A percentile compares a stretch with the other conserved stretches of the same genome.
phyloP scores from a whole-genome alignment of 2,329 filamentous ascomycete species.

The Aspergillus hiratsukae region DNA sequence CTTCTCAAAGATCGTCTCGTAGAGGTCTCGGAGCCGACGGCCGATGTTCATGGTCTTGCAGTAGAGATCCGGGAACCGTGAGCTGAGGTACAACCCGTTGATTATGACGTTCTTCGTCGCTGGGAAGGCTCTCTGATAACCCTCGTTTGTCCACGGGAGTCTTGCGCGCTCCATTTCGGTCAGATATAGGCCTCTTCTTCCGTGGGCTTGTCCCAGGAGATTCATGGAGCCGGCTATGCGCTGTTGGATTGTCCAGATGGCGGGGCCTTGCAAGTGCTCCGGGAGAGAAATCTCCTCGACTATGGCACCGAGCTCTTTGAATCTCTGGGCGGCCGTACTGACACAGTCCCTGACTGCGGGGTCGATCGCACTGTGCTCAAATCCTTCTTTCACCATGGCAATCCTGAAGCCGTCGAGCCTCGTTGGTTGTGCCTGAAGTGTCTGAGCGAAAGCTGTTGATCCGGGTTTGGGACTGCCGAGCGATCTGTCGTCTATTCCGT shows the following conservation, averaged over 20 bases:
- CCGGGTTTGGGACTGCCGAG: constrained; percentile 26
- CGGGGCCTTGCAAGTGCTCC: constrained; percentile 40
- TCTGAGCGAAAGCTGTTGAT: constrained; percentile 15
- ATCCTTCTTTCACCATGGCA: constrained; percentile 46
- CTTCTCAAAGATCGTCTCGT: constrained; percentile 36
- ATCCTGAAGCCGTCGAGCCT: constrained; percentile 27
- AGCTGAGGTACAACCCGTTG: constrained; percentile 38
- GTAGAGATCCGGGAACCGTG: constrained; percentile 37
- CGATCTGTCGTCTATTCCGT: constrained; percentile 47
- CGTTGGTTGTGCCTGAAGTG: constrained; percentile 4
- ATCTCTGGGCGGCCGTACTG: constrained; percentile 37
- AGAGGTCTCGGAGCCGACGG: constrained; percentile 35
- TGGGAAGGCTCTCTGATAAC: constrained; percentile 45
- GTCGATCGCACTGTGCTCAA: constrained; percentile 37
- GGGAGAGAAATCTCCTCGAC: constrained; percentile 51
- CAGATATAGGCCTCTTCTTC: constrained; percentile 47
- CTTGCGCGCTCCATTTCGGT: constrained; percentile 49
- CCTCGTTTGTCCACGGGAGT: constrained; percentile 44
- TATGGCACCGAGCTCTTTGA: constrained; percentile 45
- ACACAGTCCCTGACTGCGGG: constrained; percentile 41
- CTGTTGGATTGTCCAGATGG: constrained; percentile 45
- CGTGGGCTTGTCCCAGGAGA: constrained; percentile 42
- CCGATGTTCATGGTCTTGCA: constrained; percentile 40
- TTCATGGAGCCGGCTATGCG: constrained; percentile 41
- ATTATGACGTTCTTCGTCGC: constrained; percentile 45